Base-by-base conservation (phyloP, 78 protist species). In the Corallochytrium limacisporum region DNA sequence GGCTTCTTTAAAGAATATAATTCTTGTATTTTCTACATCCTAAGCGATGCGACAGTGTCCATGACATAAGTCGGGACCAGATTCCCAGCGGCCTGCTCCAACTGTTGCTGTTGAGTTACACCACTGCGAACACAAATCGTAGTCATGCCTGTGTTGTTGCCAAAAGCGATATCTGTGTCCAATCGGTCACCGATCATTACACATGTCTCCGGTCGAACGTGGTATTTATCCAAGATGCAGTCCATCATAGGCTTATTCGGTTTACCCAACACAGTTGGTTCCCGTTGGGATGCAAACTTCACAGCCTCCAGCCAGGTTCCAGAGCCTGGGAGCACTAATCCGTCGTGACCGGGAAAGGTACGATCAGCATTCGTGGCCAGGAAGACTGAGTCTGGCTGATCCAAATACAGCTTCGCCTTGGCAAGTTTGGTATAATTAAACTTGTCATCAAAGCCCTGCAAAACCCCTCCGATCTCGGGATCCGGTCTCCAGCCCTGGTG, bases 101-200 rank as follows among this genome's bases (percentile, higher is more conserved):
- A 44, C 18, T 18, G 31, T 20, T 44, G 18, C 49, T 20, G 31
- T 44, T 44, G 49, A 20, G 18, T 44, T 26, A 0, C 59, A 26
- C 28, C 18, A 20, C 59, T 53, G 59, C 13, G 18, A 53, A 24
- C 12, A 53, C 59, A 12, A 53, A 53, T 12, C 22, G 59, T 53
- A 20, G 18, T 53, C 59, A 53, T 53, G 22, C 59, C 59, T 53
- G 37, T 24, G 18, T 53, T 20, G 31, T 24, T 20, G 22, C 59
- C 59, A 53, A 53, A 53, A 24, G 18, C 59, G 15, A 53, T 53
- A 53, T 53, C 59, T 12, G 59, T 53, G 15, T 53, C 59, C 13
- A 53, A 26, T 13, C 59, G 22, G 15, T 53, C 59, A 15, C 59
- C 59, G 22, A 53, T 26, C 59, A 53, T 53, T 24, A 53, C 20